Conservation (phyloP, 768 basidiomycete species). For the Amanita exitialis region DNA sequence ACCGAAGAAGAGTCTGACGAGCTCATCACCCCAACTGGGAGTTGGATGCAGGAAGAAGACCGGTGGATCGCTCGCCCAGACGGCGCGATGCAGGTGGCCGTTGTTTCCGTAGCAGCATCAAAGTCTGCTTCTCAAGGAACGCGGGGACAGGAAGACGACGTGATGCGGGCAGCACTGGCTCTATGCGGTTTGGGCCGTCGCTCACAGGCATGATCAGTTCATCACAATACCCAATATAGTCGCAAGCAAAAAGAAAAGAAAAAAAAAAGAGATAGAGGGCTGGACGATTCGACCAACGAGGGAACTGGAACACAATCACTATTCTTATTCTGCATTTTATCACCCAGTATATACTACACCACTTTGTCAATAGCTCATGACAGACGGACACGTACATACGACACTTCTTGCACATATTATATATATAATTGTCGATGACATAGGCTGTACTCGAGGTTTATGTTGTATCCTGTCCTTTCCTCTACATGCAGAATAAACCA, state of each 20-base stretch:
- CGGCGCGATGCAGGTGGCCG: constrained; percentile 12
- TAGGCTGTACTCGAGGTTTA: neutral
- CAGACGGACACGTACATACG: neutral
- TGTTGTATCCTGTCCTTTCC: neutral
- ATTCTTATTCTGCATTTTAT: constrained; percentile 5
- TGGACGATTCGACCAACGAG: neutral
- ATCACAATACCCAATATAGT: neutral
- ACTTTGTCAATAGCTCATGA: constrained; percentile 1
- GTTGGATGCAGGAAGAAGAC: constrained; percentile 30
- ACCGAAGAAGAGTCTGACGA: constrained; percentile 62
- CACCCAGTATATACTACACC: neutral
- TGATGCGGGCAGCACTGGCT: constrained; percentile 61
- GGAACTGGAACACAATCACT: neutral
- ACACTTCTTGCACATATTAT: neutral
- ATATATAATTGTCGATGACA: neutral
- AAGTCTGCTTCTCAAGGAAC: constrained; percentile 8
- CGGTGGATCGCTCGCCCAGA: constrained; percentile 21
- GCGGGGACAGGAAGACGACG: constrained; percentile 44
- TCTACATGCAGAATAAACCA: neutral
- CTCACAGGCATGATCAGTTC: neutral
- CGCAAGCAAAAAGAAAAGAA: neutral
- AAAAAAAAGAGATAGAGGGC: too few relatives aligned
- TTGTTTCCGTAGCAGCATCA: constrained; percentile 4
- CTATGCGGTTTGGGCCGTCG: constrained; percentile 45
- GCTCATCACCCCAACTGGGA: constrained; percentile 53